Conservation (phyloP, 2,329 filamentous ascomycete genomes). For the Zymoseptoria tritici region DNA sequence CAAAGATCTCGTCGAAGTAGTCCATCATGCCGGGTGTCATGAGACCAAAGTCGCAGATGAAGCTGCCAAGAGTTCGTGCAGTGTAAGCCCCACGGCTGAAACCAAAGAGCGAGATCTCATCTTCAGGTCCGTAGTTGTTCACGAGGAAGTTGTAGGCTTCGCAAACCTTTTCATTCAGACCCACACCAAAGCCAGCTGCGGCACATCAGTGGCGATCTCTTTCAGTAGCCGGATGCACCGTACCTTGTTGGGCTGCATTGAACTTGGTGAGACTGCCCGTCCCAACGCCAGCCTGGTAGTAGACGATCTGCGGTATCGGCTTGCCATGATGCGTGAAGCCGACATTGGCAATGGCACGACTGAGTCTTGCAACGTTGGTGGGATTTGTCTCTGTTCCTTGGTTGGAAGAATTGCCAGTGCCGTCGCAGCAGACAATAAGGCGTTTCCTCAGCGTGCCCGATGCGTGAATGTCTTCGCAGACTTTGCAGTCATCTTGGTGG, state of each 20-base stretch:
- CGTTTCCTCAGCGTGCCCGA: slow-evolving; percentile 14
- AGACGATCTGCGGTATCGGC: slow-evolving; percentile 22
- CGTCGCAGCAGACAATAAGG: slow-evolving; percentile 21
- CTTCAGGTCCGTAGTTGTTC: slow-evolving; percentile 22
- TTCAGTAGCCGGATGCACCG: not conserved
- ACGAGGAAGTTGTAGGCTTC: slow-evolving; percentile 25
- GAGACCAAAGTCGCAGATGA: slow-evolving; percentile 22
- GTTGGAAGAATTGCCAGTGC: slow-evolving; percentile 17
- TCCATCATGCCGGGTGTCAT: slow-evolving; percentile 16
- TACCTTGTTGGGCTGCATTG: slow-evolving; percentile 12
- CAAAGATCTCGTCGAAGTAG: slow-evolving; percentile 14
- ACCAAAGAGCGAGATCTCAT: slow-evolving; percentile 28
- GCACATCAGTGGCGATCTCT: not conserved
- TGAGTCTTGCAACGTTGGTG: slow-evolving; percentile 22
- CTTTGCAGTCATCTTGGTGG: not conserved
- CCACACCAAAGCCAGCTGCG: slow-evolving; percentile 15
- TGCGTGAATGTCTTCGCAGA: not conserved
- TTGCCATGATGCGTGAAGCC: slow-evolving; percentile 15
- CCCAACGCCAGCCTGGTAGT: slow-evolving; percentile 25
- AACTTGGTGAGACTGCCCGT: slow-evolving; percentile 15
- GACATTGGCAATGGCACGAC: slow-evolving; percentile 20
- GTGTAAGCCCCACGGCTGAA: slow-evolving; percentile 28
- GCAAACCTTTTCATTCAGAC: slow-evolving; percentile 14
- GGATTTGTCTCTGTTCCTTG: slow-evolving; percentile 18
- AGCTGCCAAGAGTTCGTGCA: slow-evolving; percentile 24